Conservation (phyloP, 2,329 filamentous ascomycete species). For the Ceratocystis smalleyi region DNA sequence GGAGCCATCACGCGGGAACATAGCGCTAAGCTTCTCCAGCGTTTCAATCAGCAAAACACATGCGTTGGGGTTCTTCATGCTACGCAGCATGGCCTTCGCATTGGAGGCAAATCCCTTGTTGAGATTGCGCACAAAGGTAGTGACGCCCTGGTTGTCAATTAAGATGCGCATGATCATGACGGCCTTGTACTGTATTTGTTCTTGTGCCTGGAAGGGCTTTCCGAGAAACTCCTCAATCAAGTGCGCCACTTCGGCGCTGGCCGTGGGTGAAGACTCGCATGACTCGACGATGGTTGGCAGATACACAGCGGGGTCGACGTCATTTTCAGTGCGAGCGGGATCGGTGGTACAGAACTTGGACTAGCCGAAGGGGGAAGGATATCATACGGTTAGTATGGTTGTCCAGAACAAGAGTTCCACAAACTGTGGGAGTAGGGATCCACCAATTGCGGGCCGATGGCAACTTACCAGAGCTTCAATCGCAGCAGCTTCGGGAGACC, state of each 20-base stretch:
- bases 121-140: slow-evolving; percentile 77
- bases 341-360: slow-evolving; percentile 14
- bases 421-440: not conserved
- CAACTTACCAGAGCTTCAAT: slow-evolving; percentile 13
- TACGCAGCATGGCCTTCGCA: slow-evolving; percentile 57
- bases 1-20: slow-evolving; percentile 10
- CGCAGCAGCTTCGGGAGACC: slow-evolving; percentile 13
- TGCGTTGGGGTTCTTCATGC: slow-evolving; percentile 57
- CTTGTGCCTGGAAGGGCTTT: slow-evolving; percentile 48
- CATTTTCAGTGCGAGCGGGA: slow-evolving; percentile 9
- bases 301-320: slow-evolving; percentile 66
- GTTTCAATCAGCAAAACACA: slow-evolving; percentile 80
- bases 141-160: slow-evolving; percentile 67
- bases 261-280: slow-evolving; percentile 78
- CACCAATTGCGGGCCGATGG: not conserved
- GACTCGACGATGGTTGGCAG: slow-evolving; percentile 88
- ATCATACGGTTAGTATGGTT: not conserved
- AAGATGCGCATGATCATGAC: slow-evolving; percentile 92
- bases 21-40: slow-evolving; percentile 55
- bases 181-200: slow-evolving; percentile 81
- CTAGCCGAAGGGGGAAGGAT: not conserved
- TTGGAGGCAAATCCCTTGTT: slow-evolving; percentile 70
- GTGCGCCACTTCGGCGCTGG: slow-evolving; percentile 65
- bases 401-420: not conserved
- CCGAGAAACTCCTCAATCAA: slow-evolving; percentile 70